These are phyloP conservation scores for Teratosphaeria nubilosa DNA, from an alignment of 2,329 filamentous ascomycete genomes.

Conservation along the genomic window DNA sequence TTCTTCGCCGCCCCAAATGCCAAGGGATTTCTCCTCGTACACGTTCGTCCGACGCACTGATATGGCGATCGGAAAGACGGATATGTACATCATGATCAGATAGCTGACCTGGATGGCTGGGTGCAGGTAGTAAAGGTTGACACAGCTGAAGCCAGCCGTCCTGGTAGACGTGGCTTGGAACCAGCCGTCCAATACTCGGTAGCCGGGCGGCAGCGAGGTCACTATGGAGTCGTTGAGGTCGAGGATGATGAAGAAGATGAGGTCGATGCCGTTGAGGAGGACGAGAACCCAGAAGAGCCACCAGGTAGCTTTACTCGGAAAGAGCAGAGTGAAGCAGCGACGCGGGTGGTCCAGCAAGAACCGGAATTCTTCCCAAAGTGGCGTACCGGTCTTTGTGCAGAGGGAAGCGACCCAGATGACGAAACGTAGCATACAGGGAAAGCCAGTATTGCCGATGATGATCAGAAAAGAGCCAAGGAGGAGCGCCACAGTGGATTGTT, in stretches of 20 bases:
- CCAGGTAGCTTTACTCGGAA: slow-evolving; percentile 85
- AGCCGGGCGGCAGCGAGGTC: slow-evolving; percentile 56
- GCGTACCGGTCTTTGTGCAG: slow-evolving; percentile 53
- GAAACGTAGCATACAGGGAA: slow-evolving; percentile 87
- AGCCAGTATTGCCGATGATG: slow-evolving; percentile 89
- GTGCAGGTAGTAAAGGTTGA: slow-evolving; percentile 68
- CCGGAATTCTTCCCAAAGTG: slow-evolving; percentile 77
- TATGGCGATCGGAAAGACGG: slow-evolving; percentile 92
- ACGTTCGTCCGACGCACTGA: slow-evolving; percentile 90
- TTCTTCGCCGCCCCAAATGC: slow-evolving; percentile 52
- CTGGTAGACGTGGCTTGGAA: slow-evolving; percentile 86
- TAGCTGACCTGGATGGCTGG: slow-evolving; percentile 90
- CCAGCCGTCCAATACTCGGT: slow-evolving; percentile 72
- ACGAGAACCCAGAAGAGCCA: slow-evolving; percentile 86
- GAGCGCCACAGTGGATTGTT: slow-evolving; percentile 63
- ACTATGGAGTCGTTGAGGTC: slow-evolving; percentile 70
- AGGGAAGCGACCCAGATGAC: slow-evolving; percentile 76
- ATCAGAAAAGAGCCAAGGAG: slow-evolving; percentile 76
- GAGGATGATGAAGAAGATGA: slow-evolving; percentile 85
- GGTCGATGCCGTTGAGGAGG: slow-evolving; percentile 69
- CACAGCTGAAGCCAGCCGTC: slow-evolving; percentile 79
- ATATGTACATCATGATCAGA: slow-evolving; percentile 99
- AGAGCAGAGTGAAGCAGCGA: slow-evolving; percentile 89
- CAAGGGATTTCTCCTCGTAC: slow-evolving; percentile 82
- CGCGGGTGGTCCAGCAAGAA: slow-evolving; percentile 92